Percentiles rank a stretch among this genome's conserved stretches.
Evolutionary conservation across 345 rosid genomes (phyloP).

Genomic region (Eucalyptus microcorys): DNA sequence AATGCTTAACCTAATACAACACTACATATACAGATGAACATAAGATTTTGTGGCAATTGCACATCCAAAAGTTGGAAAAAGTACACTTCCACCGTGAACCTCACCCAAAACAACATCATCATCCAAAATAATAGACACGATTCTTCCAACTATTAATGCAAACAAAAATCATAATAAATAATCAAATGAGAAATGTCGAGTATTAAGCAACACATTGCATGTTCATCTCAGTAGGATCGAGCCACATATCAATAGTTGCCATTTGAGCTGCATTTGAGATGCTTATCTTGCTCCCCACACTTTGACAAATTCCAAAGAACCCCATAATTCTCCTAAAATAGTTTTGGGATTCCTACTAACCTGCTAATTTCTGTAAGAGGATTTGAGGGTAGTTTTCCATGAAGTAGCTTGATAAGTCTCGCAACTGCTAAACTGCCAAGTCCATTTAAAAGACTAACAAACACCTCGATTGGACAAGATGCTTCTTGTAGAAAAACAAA

Average conservation of each 20-base stretch:
- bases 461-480: background rate
- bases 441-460: background rate
- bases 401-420: background rate
- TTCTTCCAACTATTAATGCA: background rate
- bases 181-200: background rate
- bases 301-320: background rate
- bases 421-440: background rate
- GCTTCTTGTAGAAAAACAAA: background rate
- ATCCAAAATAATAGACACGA: background rate
- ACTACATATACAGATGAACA: background rate
- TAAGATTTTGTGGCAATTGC: background rate
- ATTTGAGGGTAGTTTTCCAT: background rate
- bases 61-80: background rate
- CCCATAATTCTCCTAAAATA: background rate
- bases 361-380: background rate
- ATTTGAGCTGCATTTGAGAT: background rate
- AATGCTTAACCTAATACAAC: background rate
- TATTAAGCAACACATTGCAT: background rate
- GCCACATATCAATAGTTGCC: background rate
- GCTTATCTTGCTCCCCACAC: background rate
- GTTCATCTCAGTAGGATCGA: background rate
- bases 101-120: background rate
- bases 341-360: background rate
- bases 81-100: background rate
- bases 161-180: too few species aligned